Base-by-base conservation (phyloP, 2,329 filamentous ascomycete species). In the Atkinsonella texensis region DNA sequence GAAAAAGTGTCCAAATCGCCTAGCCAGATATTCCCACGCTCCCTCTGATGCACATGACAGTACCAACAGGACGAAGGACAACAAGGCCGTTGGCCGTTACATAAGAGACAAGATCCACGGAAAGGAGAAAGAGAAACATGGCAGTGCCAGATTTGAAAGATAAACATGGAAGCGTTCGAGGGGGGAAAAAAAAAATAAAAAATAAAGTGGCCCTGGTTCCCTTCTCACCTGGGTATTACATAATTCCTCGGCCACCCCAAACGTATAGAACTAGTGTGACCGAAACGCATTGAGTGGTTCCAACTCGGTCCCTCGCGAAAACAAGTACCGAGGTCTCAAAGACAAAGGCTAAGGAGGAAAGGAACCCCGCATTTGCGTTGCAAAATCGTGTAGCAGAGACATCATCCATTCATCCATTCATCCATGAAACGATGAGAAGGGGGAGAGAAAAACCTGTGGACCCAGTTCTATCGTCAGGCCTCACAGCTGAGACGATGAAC, bases 41-140 rank as follows among this genome's bases (percentile, higher is more conserved):
- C 48, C 50, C 39, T 50, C 44, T 48, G 50, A 54, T 54, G 50
- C 53, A 52, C 48, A 40, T 54, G 48, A 51, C 46, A 38, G 43
- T 54, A 50, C 39, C 48, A 23, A 52, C 47, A 46, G 38, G 48
- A 54, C 42, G 5, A 50, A 50, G 40, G 46, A 51, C 31, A 52
- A 28, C 20, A 31, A 23, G 28, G 45, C 50, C 40, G 20, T 39
- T 33, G 28, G 45, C 50, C 40, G 38, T 39, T 48, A 43, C 38
- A 44, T 13, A 38, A 38, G n/a, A 52, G 23, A 43, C 7, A 52
- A 52, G 48, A 28, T 28, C 7, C 28, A 28, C 28, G 28, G 5
- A 55, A 50, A 48, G 48, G 51, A 57, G 56, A 51, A 55, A 55
- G 54, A 46, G 42, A 51, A 55, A 38, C 38, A 40, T 40, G 52